Conservation (phyloP, 2,329 filamentous ascomycete genomes). For the Leptoxyphium fumago region DNA sequence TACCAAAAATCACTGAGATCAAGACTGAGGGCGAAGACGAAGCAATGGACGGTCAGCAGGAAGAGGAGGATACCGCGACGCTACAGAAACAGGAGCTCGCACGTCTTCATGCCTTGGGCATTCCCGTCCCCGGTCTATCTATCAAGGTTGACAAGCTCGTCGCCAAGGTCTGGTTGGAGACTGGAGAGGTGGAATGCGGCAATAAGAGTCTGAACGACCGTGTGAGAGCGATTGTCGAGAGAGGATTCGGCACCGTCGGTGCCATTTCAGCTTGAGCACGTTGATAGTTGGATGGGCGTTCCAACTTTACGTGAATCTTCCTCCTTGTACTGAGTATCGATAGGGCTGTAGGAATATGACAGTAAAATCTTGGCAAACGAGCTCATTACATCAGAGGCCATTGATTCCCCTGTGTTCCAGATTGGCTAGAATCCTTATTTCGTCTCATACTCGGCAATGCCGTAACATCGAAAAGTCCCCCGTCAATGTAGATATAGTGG, state of each 20-base stretch:
- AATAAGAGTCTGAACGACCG: conserved; percentile 64
- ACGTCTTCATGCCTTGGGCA: conserved; percentile 66
- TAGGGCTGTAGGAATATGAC: too few species aligned
- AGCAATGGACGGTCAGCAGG: conserved; percentile 11
- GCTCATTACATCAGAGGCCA: too few species aligned
- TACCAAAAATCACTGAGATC: conserved; percentile 23
- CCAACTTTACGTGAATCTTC: too few species aligned
- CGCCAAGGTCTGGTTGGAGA: conserved; percentile 84
- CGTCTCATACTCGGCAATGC: too few species aligned
- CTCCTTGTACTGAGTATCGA: too few species aligned
- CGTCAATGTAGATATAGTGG: too few species aligned
- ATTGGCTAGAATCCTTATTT: too few species aligned
- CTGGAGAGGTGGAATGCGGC: conserved; percentile 73
- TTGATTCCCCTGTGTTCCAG: too few species aligned
- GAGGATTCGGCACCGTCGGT: conserved; percentile 27
- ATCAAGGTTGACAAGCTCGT: conserved; percentile 79
- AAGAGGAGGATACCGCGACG: conserved; percentile 27
- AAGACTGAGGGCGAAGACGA: conserved; percentile 5
- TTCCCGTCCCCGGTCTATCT: conserved; percentile 77
- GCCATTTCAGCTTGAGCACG: neutral
- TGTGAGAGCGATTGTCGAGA: conserved; percentile 77
- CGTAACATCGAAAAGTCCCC: too few species aligned
- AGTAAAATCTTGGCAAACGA: too few species aligned
- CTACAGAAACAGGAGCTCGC: conserved; percentile 53
- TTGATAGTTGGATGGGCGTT: neutral